Evolutionary conservation across 148 eudicot species (phyloP).

Genomic region (Camellia granthamiana): DNA sequence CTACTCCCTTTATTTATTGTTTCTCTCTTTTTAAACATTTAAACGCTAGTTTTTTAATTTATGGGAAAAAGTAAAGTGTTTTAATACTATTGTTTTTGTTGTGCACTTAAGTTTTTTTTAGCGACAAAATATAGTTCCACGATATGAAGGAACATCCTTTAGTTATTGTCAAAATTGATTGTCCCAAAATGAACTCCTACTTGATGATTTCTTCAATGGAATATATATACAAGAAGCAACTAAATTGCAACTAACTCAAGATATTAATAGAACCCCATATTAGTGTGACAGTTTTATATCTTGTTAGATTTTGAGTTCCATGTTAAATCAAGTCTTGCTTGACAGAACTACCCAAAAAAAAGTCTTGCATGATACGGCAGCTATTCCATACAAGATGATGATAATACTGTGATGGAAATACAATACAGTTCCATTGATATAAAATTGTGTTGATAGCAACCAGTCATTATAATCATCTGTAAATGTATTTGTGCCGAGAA

Average conservation of each 20-base stretch:
- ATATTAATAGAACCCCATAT: neutral
- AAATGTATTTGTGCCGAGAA: neutral
- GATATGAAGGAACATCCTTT: neutral
- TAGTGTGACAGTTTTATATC: neutral
- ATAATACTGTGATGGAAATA: neutral
- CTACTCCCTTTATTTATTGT: neutral
- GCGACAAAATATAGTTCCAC: neutral
- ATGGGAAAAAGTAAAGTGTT: neutral
- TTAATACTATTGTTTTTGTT: neutral
- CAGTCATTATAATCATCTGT: neutral
- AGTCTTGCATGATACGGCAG: neutral
- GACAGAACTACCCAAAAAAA: too few species aligned
- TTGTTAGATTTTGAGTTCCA: neutral
- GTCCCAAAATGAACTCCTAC: neutral
- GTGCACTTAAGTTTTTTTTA: neutral
- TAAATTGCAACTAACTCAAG: neutral
- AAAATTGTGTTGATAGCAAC: too few species aligned
- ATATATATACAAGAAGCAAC: neutral
- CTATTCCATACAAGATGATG: neutral
- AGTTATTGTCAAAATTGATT: neutral
- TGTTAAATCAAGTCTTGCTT: neutral
- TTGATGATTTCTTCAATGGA: neutral
- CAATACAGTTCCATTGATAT: neutral
- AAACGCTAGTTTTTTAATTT: neutral
- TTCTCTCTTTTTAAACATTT: slow-evolving; percentile 8